Conservation (phyloP, 495 filamentous ascomycete genomes). For the Daldinia concentrica region DNA sequence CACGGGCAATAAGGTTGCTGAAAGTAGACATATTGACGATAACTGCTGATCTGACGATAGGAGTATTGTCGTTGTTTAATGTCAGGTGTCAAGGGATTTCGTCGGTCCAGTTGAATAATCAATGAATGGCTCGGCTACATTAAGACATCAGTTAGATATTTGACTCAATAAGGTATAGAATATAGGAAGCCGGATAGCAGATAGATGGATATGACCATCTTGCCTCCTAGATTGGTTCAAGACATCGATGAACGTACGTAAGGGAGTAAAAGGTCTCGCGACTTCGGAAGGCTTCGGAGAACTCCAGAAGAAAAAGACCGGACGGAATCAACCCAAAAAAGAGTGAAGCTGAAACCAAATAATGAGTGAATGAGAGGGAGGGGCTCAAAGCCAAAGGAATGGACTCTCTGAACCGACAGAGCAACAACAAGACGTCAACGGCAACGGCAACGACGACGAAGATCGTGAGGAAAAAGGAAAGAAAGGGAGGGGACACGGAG, state of each 20-base stretch:
- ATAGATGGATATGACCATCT: neutral
- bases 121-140: constrained; percentile 38
- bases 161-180: constrained; percentile 29
- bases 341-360: constrained; percentile 82
- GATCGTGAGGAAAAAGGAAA: constrained; percentile 56
- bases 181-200: constrained; percentile 9
- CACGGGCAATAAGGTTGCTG: constrained; percentile 61
- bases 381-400: constrained; percentile 45
- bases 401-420: constrained; percentile 46
- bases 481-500: constrained; percentile 37
- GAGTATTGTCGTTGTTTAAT: constrained; percentile 29
- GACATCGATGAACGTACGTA: constrained; percentile 47
- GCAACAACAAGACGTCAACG: constrained; percentile 29
- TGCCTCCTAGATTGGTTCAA: constrained; percentile 22
- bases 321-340: constrained; percentile 67
- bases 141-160: constrained; percentile 40
- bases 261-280: constrained; percentile 44
- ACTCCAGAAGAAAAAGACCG: constrained; percentile 55
- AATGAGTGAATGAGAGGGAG: constrained; percentile 46
- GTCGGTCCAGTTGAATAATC: constrained; percentile 39
- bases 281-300: constrained; percentile 33
- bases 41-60: constrained; percentile 29
- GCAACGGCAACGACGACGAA: constrained; percentile 58
- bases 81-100: constrained; percentile 26
- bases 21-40: constrained; percentile 58